Conservation (phyloP, 1,284 basidiomycete species). For the Cryptococcus sp. region DNA sequence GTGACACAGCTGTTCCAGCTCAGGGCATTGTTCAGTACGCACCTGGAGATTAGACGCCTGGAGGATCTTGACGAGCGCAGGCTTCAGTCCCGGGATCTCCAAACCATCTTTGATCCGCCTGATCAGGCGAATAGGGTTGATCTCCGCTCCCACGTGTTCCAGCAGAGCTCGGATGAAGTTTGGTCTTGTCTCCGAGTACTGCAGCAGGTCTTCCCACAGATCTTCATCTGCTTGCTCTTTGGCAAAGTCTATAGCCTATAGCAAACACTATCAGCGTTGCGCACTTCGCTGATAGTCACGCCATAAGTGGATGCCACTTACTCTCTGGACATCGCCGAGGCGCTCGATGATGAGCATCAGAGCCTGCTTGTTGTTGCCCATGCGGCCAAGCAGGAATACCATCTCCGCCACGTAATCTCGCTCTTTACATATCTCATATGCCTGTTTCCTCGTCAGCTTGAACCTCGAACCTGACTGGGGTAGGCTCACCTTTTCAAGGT, state of each 20-base stretch:
- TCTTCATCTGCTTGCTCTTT: conserved; percentile 97
- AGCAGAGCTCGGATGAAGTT: conserved; percentile 92
- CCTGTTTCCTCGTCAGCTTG: conserved; percentile 58
- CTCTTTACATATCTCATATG: conserved; percentile 82
- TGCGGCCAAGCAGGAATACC: conserved; percentile 95
- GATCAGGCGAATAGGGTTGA: conserved; percentile 92
- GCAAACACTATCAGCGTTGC: background rate
- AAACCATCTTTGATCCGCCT: conserved; percentile 92
- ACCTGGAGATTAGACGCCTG: conserved; percentile 86
- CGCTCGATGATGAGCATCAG: conserved; percentile 93
- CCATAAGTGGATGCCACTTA: conserved; percentile 46
- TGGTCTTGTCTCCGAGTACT: conserved; percentile 93
- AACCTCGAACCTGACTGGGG: background rate
- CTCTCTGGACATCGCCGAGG: conserved; percentile 85
- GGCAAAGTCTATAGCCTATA: conserved; percentile 93
- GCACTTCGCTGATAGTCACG: too few species aligned
- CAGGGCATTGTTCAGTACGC: conserved; percentile 5
- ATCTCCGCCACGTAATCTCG: conserved; percentile 90
- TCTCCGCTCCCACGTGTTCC: conserved; percentile 94
- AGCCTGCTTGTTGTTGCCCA: conserved; percentile 96
- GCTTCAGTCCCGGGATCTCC: conserved; percentile 91
- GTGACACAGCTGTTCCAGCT: conserved; percentile 85
- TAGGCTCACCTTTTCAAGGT: conserved; percentile 70
- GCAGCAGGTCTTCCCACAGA: conserved; percentile 94
- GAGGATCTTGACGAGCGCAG: conserved; percentile 92